A percentile compares a stretch with the other conserved stretches of the same genome.
These are phyloP conservation scores for Saccharomycopsis babjevae DNA, from an alignment of 805 yeast species.

Conservation along the genomic window DNA sequence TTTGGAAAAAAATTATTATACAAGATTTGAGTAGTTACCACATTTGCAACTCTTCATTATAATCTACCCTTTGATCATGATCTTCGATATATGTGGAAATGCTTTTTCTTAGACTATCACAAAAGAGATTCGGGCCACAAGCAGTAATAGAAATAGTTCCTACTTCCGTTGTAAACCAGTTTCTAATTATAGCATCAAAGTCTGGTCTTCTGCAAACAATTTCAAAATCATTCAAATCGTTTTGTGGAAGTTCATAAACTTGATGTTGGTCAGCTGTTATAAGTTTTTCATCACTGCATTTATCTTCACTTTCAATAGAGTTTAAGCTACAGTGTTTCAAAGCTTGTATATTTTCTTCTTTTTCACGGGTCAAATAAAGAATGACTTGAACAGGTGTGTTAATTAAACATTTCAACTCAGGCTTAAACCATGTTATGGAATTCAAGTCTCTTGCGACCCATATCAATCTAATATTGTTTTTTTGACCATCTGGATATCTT, in stretches of 20 bases:
- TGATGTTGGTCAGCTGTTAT: background rate
- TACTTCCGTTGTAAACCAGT: conserved; percentile 29
- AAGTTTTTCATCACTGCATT: background rate
- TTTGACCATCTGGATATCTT: conserved; percentile 22
- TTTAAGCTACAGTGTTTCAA: background rate
- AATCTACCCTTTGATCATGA: conserved; percentile 45
- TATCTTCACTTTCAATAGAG: background rate
- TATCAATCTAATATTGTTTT: conserved; percentile 34
- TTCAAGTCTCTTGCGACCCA: conserved; percentile 55
- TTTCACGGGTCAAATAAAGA: conserved; percentile 29
- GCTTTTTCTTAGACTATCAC: conserved; percentile 42
- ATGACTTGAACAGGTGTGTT: conserved; percentile 25
- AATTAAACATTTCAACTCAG: conserved; percentile 30
- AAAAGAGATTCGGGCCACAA: conserved; percentile 56
- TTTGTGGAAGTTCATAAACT: background rate
- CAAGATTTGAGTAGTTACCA: conserved; percentile 36
- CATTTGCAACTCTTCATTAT: conserved; percentile 63
- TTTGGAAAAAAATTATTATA: background rate
- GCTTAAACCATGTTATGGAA: conserved; percentile 39
- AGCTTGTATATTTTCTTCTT: conserved; percentile 2
- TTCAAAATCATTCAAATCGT: conserved; percentile 21
- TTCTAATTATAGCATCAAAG: conserved; percentile 29
- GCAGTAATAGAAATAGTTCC: conserved; percentile 44
- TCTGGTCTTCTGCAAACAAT: conserved; percentile 39
- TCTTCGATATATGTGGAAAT: conserved; percentile 34